Evolutionary conservation across 306 rosid species (phyloP), one percentile per base, ranked within the genome.

Genomic region (Phaseolus lunatus): DNA sequence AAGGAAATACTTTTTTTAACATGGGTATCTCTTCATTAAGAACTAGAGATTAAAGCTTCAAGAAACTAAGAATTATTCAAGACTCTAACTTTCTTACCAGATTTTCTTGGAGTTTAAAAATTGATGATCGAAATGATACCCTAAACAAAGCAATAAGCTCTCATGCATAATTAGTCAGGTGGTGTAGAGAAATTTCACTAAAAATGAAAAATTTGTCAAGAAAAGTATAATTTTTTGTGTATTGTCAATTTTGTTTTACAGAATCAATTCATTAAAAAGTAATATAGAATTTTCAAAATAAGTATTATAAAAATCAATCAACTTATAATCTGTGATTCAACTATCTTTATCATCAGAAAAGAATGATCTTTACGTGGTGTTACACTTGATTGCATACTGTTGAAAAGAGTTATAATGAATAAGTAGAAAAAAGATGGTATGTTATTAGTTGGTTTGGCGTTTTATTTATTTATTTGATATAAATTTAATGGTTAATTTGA

Each of bases 401-500:
- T 6, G 24, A 3, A 50, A 52, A 52, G 58, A 20, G 58, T 19
- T 54, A 22, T 15, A 20, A 20, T 12, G 11, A 12, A 43, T 12
- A 3, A 43, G 18, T 9, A 24, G 16, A 22, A 22, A 56, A 56
- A 11, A 8, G 43, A 9, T 37, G 9, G 12, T 3, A 43, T 5
- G 15, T 2, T 24, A 58, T 58, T 12, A 58, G 26, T 58, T 58
- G 65, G 5, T 13, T 26, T 26, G 65, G 11, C 15, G 1, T 58
- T 58, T 24, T 59, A 24, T 3, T 56, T 59, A 24, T 3, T 56
- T 56, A 56, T 5, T 58, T 24, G 5, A 58, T 58, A 14, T 56
- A 1, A 10, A 58, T 58, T 57, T 23, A 3, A 20, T 52, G 70
- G 43, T 66, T 76, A 19, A 31, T 67, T 50, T 72, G 50, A 63